These are phyloP conservation scores for Talaromyces sp. DNA, from an alignment of 2,329 filamentous ascomycete species.

Conservation along the genomic window DNA sequence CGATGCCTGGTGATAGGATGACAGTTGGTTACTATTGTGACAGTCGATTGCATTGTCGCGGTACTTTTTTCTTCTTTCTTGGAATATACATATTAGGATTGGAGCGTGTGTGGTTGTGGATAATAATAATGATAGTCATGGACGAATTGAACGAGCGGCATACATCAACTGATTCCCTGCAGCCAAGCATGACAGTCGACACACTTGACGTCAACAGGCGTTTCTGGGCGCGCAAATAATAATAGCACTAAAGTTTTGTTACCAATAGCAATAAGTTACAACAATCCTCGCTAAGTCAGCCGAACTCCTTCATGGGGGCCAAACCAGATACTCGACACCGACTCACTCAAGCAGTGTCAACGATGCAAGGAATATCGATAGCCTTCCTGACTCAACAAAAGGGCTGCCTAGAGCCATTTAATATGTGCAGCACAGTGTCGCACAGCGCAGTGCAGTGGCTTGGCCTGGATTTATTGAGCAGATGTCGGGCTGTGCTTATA, in stretches of 20 bases:
- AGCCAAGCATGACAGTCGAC: not conserved
- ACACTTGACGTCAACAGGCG: not conserved
- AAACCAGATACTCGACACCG: not conserved
- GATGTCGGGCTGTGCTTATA: not conserved
- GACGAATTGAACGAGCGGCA: not conserved
- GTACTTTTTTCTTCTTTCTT: not conserved
- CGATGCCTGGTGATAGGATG: conserved; percentile 35
- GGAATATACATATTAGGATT: not conserved
- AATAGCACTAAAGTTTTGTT: not conserved
- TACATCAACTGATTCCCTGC: not conserved
- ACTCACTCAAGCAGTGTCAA: not conserved
- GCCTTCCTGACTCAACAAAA: not conserved
- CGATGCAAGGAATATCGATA: not conserved
- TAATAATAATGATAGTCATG: not conserved
- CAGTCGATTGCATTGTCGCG: not conserved
- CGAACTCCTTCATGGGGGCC: not conserved
- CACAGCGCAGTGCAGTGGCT: not conserved
- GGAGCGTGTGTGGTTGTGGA: not conserved
- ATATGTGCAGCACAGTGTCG: not conserved
- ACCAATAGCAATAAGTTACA: not conserved
- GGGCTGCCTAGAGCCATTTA: not conserved
- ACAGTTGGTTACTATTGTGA: not conserved
- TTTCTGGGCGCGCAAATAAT: not conserved
- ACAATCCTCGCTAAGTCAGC: not conserved
- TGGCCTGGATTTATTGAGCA: not conserved